Evolutionary conservation across 2,329 filamentous ascomycete species (phyloP).

Genomic region (Emergomyces orientalis): DNA sequence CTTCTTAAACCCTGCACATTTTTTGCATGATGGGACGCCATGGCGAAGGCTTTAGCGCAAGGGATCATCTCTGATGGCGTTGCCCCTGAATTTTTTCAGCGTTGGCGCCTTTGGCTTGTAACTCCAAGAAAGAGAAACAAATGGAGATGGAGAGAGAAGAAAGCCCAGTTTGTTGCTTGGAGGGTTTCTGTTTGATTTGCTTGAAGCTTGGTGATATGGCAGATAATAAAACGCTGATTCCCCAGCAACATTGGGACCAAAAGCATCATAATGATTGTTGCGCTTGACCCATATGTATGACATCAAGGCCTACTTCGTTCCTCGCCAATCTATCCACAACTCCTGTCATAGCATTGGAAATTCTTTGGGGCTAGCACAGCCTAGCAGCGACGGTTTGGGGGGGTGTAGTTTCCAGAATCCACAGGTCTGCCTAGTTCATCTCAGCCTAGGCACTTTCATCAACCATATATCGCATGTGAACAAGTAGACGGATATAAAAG

Average conservation of each 20-base stretch:
- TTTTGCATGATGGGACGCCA: not conserved
- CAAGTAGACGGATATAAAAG: not conserved
- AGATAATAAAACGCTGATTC: not conserved
- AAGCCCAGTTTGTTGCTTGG: not conserved
- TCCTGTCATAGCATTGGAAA: not conserved
- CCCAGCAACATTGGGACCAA: not conserved
- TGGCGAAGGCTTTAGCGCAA: not conserved
- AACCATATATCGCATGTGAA: not conserved
- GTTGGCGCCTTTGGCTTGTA: not conserved
- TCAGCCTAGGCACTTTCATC: not conserved
- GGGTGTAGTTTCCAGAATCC: not conserved
- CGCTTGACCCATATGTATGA: slow-evolving; percentile 2
- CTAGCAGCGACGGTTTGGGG: not conserved
- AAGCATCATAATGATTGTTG: not conserved
- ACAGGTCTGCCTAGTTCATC: not conserved
- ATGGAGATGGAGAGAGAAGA: not conserved
- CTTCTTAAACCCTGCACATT: not conserved
- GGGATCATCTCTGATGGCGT: not conserved
- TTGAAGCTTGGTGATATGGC: not conserved
- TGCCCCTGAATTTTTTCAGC: not conserved
- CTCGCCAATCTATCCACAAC: not conserved
- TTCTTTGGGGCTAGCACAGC: not conserved
- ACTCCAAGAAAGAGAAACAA: not conserved
- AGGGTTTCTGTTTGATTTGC: not conserved
- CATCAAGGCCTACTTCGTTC: not conserved